Conservation (phyloP, 1,139 yeast genomes). For the Debaryomycetaceae sp. region DNA sequence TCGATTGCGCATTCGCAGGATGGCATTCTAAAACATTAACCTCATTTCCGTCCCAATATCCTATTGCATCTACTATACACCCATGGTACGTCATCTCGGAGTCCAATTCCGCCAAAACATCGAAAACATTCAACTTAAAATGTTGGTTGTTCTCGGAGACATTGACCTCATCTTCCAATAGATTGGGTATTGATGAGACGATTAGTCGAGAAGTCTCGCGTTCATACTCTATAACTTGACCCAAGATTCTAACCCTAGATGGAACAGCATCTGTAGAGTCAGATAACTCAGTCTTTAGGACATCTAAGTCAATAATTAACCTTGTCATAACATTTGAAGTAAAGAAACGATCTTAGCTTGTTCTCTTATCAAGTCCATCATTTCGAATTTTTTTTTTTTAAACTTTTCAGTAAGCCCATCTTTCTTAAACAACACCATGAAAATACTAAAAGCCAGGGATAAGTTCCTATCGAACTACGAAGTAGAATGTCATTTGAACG, state of each 20-base stretch:
- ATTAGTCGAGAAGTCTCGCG: constrained; percentile 9
- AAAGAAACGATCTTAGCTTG: neutral
- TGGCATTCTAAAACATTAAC: constrained; percentile 19
- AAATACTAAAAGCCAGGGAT: constrained; percentile 49
- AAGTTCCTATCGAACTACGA: constrained; percentile 70
- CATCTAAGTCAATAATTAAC: constrained; percentile 26
- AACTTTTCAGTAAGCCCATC: constrained; percentile 1
- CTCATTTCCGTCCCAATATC: constrained; percentile 15
- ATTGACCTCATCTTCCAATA: neutral
- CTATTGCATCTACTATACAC: constrained; percentile 15
- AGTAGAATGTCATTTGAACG: constrained; percentile 59
- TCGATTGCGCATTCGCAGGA: constrained; percentile 11
- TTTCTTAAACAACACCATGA: constrained; percentile 21
- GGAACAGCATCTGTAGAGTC: constrained; percentile 19
- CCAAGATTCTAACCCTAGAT: constrained; percentile 26
- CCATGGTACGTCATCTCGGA: constrained; percentile 11
- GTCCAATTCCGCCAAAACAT: constrained; percentile 8
- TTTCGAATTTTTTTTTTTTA: neutral
- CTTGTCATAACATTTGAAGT: constrained; percentile 20
- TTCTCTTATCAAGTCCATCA: neutral
- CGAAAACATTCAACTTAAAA: constrained; percentile 7
- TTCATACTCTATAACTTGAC: constrained; percentile 23
- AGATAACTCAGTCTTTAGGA: constrained; percentile 18
- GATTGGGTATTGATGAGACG: constrained; percentile 8
- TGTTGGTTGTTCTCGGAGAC: neutral